These are phyloP conservation scores for Phytophthora syringae DNA, from an alignment of 352 stramenopile species.

Conservation along the genomic window DNA sequence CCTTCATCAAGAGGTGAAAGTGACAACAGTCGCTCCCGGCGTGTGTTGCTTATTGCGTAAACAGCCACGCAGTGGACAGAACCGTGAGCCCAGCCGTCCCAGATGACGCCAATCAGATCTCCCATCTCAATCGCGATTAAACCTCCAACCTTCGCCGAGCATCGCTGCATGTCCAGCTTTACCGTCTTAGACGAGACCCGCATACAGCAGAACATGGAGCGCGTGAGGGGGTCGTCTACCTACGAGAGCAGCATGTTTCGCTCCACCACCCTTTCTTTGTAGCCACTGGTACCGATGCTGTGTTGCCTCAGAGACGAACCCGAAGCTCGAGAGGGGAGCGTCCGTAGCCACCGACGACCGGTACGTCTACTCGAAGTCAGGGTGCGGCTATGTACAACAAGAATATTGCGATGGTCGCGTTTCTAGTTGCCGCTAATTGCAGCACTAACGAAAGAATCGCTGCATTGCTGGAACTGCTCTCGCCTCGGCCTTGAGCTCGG, in stretches of 20 bases:
- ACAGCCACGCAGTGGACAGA: neutral
- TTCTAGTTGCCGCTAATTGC: no score
- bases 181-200: slow-evolving; percentile 4
- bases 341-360: neutral
- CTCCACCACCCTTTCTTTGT: slow-evolving; percentile 10
- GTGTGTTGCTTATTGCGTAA: neutral
- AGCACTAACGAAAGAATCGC: no score
- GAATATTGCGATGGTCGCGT: no score
- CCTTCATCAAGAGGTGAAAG: slow-evolving; percentile 5
- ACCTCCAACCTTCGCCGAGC: neutral
- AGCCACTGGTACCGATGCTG: slow-evolving; percentile 13
- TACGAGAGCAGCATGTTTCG: slow-evolving; percentile 5
- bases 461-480: no score
- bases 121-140: slow-evolving; percentile 1
- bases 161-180: slow-evolving; percentile 4
- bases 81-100: neutral
- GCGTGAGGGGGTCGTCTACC: slow-evolving; percentile 4
- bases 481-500: no score
- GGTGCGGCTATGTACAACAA: no score
- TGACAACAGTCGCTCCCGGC: slow-evolving; percentile 7
- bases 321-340: slow-evolving; percentile 1
- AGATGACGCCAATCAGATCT: neutral
- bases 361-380: slow-evolving; percentile 9
- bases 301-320: slow-evolving; percentile 1
- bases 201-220: slow-evolving; percentile 7